Base-by-base conservation (phyloP, 2,329 filamentous ascomycete genomes). In the Pyricularia sp. region DNA sequence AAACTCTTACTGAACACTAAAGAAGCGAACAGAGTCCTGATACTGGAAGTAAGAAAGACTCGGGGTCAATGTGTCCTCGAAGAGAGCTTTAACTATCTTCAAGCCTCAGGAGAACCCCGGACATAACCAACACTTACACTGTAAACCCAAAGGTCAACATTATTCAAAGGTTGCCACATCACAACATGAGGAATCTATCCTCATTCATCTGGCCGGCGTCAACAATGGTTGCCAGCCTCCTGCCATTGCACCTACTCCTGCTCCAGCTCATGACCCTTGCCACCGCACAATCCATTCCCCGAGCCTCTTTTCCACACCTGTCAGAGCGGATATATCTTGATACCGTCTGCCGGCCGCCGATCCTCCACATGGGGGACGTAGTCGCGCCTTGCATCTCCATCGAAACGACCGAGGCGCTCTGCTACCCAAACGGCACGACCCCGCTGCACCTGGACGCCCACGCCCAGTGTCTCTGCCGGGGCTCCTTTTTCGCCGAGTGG, bases 401-500 rank as follows among this genome's bases (percentile, higher is more conserved):
- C 70, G 74, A 74, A 68, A 75, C 73, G 68, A 80, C 79, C 69
- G 73, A 80, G 72, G 72, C 71, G 4, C 69, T 73, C 14, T 80
- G 78, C 71, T 69, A 68, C 3, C 74, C 78, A 66, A 79, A 79
- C 70, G 76, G 76, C 69, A 78, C 76, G 3, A 67, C 69, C 0
- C 71, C 73, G 25, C 65, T 75, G 12, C 71, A 73, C 68, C 70
- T 75, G 59, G 72, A 73, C 42, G 73, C 74, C 14, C 76, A 79
- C 70, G 75, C 75, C 63, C 71, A 76, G 72, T 76, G 28, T 73
- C 79, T 81, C 75, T 83, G 81, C 74, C 73, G 73, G 10, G 78
- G 80, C 65, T 77, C 75, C 68, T 82, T 77, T 75, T 83, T 83
- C 72, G 50, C 71, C 36, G 79, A 81, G 71, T 82, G 80, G 79